phyloP scores from a whole-genome alignment of 78 protist species.

The Chrysochromulina tobinii region DNA sequence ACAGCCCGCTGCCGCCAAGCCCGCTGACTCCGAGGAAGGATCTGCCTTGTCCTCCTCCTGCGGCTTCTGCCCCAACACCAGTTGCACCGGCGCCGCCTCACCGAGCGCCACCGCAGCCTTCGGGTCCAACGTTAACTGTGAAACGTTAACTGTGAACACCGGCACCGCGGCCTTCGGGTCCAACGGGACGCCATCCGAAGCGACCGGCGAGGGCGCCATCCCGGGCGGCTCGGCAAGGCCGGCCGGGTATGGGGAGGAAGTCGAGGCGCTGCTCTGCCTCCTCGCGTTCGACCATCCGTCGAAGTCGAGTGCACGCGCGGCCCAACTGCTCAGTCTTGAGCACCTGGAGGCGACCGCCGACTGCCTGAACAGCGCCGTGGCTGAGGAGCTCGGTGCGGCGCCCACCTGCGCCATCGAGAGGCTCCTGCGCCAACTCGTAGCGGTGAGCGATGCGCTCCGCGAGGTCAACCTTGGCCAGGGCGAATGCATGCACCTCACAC shows the following conservation, averaged over 20 bases:
- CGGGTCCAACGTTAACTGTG: too few species aligned
- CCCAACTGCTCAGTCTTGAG: neutral
- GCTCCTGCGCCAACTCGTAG: neutral
- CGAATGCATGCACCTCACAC: too few species aligned
- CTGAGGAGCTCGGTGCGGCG: neutral
- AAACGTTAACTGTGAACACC: too few species aligned
- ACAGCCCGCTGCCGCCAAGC: too few species aligned
- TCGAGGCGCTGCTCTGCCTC: neutral
- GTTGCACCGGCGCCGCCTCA: too few species aligned
- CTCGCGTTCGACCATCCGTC: neutral
- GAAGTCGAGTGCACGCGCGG: neutral
- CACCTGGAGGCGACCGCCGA: too few species aligned
- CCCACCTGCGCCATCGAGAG: neutral
- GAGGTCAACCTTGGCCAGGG: neutral
- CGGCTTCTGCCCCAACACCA: neutral
- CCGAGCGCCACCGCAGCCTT: too few species aligned
- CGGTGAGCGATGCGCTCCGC: neutral
- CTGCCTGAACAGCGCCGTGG: neutral
- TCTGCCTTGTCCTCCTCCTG: neutral
- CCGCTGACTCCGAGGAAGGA: neutral
- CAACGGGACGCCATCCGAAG: too few species aligned
- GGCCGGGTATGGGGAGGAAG: neutral
- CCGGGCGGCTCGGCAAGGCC: too few species aligned
- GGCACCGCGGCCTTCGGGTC: too few species aligned
- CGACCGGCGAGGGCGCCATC: too few species aligned